A percentile compares a stretch with the other conserved stretches of the same genome.
Evolutionary conservation across 257 asterid genomes (phyloP).

Genomic region (Linderniella brevidens): DNA sequence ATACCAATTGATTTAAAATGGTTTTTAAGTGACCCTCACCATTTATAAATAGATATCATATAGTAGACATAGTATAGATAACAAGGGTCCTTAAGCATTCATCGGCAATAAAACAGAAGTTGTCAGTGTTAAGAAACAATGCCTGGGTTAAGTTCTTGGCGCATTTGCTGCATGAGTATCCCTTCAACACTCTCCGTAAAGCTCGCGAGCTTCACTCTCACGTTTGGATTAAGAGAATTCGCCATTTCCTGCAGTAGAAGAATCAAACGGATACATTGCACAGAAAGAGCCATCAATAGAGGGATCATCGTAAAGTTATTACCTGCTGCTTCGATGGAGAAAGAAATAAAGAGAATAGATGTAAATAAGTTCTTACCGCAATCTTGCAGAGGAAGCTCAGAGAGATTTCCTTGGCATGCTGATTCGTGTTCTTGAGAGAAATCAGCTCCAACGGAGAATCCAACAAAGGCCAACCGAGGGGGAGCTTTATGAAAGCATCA

Average conservation of each 20-base stretch:
- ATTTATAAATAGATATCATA: no score
- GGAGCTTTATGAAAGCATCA: conserved; percentile 65
- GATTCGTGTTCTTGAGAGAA: conserved; percentile 57
- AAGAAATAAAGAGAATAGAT: conserved; percentile 14
- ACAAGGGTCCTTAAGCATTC: no score
- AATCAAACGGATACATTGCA: conserved; percentile 7
- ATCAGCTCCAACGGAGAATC: conserved; percentile 38
- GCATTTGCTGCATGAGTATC: no score
- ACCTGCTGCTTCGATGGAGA: conserved; percentile 3
- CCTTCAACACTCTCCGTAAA: conserved; percentile 24
- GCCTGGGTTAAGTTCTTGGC: no score
- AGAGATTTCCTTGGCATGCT: conserved; percentile 39
- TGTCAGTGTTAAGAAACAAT: no score
- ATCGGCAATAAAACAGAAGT: no score
- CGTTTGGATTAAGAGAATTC: conserved; percentile 25
- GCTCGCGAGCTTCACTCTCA: conserved; percentile 33
- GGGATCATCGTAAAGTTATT: background rate
- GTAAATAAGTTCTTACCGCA: conserved; percentile 19
- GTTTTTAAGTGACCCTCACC: no score
- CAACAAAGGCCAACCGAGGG: conserved; percentile 86
- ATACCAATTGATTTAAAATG: no score
- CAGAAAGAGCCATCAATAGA: background rate
- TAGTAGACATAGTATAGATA: no score
- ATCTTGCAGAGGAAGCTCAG: conserved; percentile 64
- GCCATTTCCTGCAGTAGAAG: conserved; percentile 33